A percentile compares a stretch with the other conserved stretches of the same genome.
These are phyloP conservation scores for Termitomyces sp. DNA, from an alignment of 768 basidiomycete species.

Conservation along the genomic window DNA sequence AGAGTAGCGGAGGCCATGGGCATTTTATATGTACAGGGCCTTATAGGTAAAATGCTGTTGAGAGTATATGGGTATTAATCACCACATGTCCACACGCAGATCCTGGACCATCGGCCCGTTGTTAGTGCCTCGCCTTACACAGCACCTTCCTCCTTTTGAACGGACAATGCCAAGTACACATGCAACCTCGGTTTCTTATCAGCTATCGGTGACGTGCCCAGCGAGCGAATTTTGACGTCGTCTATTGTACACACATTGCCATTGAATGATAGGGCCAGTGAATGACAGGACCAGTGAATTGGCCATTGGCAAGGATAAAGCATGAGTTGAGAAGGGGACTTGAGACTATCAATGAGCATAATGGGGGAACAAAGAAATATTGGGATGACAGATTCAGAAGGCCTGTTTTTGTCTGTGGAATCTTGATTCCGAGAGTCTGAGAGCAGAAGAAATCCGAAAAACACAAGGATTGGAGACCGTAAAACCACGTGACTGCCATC, in stretches of 20 bases:
- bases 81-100: background rate
- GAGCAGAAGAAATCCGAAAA: too few relatives aligned
- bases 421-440: background rate
- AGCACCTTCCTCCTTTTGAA: background rate
- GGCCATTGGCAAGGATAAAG: background rate
- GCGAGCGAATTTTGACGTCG: background rate
- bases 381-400: background rate
- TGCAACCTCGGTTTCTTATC: background rate
- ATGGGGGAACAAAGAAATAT: background rate
- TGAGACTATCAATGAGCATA: background rate
- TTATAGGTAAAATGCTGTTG: background rate
- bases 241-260: background rate
- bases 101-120: background rate
- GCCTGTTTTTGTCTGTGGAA: background rate
- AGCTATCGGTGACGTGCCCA: background rate
- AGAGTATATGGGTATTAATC: background rate
- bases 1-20: background rate
- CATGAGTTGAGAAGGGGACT: background rate
- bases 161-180: background rate
- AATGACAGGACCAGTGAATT: background rate
- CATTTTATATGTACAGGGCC: background rate
- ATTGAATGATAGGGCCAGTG: background rate
- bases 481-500: conserved; percentile 16
- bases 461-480: background rate
- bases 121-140: background rate